Evolutionary conservation across 768 basidiomycete species (phyloP).

Genomic region (Collybiopsis luxurians): DNA sequence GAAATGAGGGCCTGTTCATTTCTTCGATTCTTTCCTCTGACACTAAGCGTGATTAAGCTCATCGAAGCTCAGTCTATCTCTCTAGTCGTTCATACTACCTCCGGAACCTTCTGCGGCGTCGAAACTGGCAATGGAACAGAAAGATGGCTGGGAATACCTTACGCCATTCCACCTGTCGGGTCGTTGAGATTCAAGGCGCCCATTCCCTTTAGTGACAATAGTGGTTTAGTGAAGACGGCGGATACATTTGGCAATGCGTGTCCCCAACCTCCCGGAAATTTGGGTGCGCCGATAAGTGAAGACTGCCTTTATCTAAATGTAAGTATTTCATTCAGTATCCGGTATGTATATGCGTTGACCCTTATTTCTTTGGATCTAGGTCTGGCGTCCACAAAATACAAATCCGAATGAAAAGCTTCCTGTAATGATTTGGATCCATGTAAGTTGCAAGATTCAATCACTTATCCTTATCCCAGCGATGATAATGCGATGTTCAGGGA

Average conservation of each 20-base stretch:
- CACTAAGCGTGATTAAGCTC: no score
- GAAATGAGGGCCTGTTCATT: no score
- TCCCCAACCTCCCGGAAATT: neutral
- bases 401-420: conserved; percentile 21
- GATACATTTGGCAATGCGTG: neutral
- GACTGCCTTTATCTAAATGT: conserved; percentile 36
- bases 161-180: conserved; percentile 39
- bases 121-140: conserved; percentile 28
- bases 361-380: conserved; percentile 11
- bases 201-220: neutral
- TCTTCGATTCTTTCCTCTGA: no score
- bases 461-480: neutral
- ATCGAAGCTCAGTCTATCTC: neutral
- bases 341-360: neutral
- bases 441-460: conserved; percentile 14
- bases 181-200: conserved; percentile 29
- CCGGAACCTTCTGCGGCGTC: conserved; percentile 31
- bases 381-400: conserved; percentile 26
- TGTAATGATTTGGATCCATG: conserved; percentile 32
- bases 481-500: neutral
- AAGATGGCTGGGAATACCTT: conserved; percentile 42
- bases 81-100: conserved; percentile 21
- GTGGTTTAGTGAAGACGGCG: conserved; percentile 14
- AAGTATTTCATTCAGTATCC: neutral
- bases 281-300: conserved; percentile 30